Base-by-base conservation (phyloP, 306 rosid species). In the Malus sieversii region DNA sequence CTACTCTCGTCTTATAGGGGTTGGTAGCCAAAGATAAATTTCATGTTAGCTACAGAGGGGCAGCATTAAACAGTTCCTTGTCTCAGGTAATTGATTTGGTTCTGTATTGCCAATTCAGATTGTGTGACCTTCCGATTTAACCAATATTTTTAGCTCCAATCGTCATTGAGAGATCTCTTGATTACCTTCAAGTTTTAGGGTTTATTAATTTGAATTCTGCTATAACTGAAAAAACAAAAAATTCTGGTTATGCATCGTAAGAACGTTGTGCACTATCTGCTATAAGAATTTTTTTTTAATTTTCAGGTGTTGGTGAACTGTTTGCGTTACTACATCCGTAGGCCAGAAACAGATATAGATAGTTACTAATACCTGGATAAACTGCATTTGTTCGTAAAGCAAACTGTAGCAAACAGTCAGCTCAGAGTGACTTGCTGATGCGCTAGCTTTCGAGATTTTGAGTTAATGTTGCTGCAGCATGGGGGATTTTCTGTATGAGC, bases 11-110 rank as follows among this genome's bases (percentile, higher is more conserved):
- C 78, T 59, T 27, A 64, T 74, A 95, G 99, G 99, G 99, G 51
- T 81, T 95, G 93, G 82, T 90, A 12, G 99, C 99, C 27, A 95
- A 95, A 86, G 97, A 92, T 83, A 95, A 76, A 76, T 95, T 95
- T 78, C 92, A 95, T 79, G 99, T 92, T 82, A 92, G 99, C 82
- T 89, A 95, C 72, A 79, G 91, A 45, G 98, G 99, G 60, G 91
- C 93, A 60, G 97, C 93, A 8, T 81, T 95, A 70, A 89, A 86
- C 85, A 83, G 87, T 68, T 89, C 99, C 65, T 72, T 89, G 89
- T 86, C 97, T 79, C 99, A 92, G 99, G 99, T 92, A 75, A 6
- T 75, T 30, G 59, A 46, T 42, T 42, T 66, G 52, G 65, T 8
- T 22, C 15, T 66, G 77, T 23, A 6, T 3, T 8, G 4, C 10